Evolutionary conservation across 2,329 filamentous ascomycete species (phyloP), one percentile per base, ranked within the genome.

Genomic region (Chrysoporthe cubensis): DNA sequence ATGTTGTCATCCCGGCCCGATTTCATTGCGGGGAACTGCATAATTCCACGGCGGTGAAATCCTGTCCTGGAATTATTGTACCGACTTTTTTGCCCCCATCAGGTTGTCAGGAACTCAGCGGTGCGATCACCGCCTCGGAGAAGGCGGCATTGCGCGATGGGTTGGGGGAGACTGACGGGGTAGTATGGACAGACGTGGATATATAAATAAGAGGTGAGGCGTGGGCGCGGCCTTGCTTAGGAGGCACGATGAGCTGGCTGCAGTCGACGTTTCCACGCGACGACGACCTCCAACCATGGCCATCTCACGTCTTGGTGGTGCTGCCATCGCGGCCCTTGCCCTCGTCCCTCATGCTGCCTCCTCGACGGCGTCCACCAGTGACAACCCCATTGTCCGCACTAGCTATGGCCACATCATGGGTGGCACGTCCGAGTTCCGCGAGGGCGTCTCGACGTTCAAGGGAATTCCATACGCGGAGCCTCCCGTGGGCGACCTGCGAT

Each of bases 381-480:
- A 48, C 3, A 61, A 34, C 4, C 58, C 58, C 58, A 46, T 61
- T 7, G 42, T 61, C 4, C 58, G 58, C n/a, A 61, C 58, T 5
- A 61, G 58, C n/a, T 61, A 61, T 46, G 58, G 58, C 37, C 58
- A 61, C 42, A 46, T 61, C n/a, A 43, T 37, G 58, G 58, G 58
- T 14, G 42, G 13, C n/a, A 40, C 42, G 13, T 61, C 58, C 58
- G 58, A 61, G 40, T 61, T 37, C 58, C 58, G n/a, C 13, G 58
- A 61, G 13, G 58, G 58, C 4, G 58, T 61, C 58, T 61, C 58
- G 26, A 46, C 58, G 4, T 61, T 61, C 58, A 61, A 61, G 42
- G 91, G 90, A 1, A 87, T 94, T 71, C 86, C 90, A 58, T 94
- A 87, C 79, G 91, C 91, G 3, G 88, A 89, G 4, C 82, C 91